A percentile compares a stretch with the other conserved stretches of the same genome.
Evolutionary conservation across 2,329 filamentous ascomycete species (phyloP).

Genomic region (Aspergillus fumigatus): DNA sequence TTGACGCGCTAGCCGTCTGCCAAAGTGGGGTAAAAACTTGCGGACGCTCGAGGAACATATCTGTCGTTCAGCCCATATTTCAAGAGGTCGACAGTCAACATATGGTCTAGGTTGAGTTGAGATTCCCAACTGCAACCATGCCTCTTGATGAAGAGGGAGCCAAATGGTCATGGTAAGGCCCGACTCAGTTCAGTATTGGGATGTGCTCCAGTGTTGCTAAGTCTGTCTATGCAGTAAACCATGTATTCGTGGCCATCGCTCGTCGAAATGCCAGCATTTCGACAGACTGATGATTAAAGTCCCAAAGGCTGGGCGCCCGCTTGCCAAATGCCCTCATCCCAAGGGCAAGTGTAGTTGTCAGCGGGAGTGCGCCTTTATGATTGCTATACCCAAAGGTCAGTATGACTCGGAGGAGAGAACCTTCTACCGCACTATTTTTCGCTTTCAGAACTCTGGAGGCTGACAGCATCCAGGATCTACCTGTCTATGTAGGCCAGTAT

Average conservation of each 20-base stretch:
- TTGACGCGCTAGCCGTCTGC: neutral
- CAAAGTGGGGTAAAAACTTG: neutral
- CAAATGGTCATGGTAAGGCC: constrained; percentile 44
- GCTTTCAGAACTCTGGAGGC: neutral
- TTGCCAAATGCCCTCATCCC: constrained; percentile 45
- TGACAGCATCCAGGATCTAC: constrained; percentile 27
- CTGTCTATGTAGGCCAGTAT: constrained; percentile 40
- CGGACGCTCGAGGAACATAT: neutral
- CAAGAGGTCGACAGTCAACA: neutral
- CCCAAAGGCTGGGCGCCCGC: constrained; percentile 45
- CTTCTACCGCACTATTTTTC: neutral
- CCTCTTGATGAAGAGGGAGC: constrained; percentile 42
- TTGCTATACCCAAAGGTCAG: constrained; percentile 42
- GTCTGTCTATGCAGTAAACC: constrained; percentile 34
- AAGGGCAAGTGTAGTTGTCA: constrained; percentile 40
- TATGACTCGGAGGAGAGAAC: neutral
- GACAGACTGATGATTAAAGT: constrained; percentile 49
- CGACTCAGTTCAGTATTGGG: neutral
- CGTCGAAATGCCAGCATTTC: constrained; percentile 47
- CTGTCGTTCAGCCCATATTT: neutral
- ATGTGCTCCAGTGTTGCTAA: neutral
- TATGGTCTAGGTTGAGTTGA: neutral
- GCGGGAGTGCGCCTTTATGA: constrained; percentile 42
- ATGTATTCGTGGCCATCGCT: constrained; percentile 46
- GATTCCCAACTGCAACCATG: constrained; percentile 24